These are phyloP conservation scores for Tulasnella sp. DNA, from an alignment of 768 basidiomycete genomes.

Conservation along the genomic window DNA sequence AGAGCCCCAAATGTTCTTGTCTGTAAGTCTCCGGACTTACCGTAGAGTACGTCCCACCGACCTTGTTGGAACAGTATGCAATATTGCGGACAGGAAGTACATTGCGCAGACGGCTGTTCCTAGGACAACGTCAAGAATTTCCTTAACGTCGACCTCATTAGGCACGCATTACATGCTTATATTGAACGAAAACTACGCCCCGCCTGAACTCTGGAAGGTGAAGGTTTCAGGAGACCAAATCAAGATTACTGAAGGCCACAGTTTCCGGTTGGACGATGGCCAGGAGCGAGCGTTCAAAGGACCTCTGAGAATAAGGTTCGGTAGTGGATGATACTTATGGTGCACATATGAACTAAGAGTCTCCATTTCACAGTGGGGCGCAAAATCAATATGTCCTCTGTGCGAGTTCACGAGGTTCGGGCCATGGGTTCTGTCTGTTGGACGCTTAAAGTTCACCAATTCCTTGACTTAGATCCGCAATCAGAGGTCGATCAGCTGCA, in stretches of 20 bases:
- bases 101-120: not conserved
- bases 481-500: not conserved
- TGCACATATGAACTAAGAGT: too few species aligned
- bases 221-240: not conserved
- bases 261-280: not conserved
- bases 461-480: not conserved
- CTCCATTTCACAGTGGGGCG: not conserved
- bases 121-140: not conserved
- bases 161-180: not conserved
- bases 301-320: not conserved
- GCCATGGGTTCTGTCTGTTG: not conserved
- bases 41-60: not conserved
- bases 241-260: not conserved
- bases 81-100: not conserved
- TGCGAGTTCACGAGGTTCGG: not conserved
- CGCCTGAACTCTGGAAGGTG: conserved; percentile 3
- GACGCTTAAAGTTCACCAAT: not conserved
- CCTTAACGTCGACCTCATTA: not conserved
- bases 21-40: not conserved
- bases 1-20: not conserved
- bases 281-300: not conserved
- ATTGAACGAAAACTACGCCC: not conserved
- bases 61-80: not conserved
- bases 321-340: too few species aligned
- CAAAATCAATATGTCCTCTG: conserved; percentile 1